Evolutionary conservation across 805 yeast genomes (phyloP).

Genomic region (Kuraishia capsulata): DNA sequence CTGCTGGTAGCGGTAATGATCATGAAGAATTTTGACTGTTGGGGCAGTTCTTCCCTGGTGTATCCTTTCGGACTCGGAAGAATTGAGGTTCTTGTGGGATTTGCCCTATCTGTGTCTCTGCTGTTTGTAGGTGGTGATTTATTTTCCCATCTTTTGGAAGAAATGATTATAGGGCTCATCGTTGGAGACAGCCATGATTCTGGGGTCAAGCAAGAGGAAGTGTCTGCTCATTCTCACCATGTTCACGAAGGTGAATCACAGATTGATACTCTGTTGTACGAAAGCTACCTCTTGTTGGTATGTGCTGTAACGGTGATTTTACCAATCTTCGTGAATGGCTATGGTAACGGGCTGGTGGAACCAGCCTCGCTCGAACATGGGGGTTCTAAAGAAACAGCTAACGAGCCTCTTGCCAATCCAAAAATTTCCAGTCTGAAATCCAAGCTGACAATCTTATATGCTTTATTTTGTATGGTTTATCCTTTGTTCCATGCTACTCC

Average conservation of each 20-base stretch:
- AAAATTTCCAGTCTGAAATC: conserved; percentile 20
- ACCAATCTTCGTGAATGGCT: neutral
- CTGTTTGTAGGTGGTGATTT: conserved; percentile 89
- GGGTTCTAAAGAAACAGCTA: neutral
- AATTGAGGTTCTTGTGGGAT: conserved; percentile 78
- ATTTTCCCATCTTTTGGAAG: conserved; percentile 81
- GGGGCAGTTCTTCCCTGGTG: conserved; percentile 74
- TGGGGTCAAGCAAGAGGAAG: too few species aligned
- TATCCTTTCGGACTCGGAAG: conserved; percentile 94
- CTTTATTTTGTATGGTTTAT: conserved; percentile 19
- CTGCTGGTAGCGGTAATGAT: conserved; percentile 65
- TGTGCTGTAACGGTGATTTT: neutral
- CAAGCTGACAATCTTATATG: conserved; percentile 27
- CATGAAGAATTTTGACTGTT: conserved; percentile 86
- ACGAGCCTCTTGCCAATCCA: neutral
- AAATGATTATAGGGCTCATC: conserved; percentile 38
- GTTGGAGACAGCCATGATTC: conserved; percentile 19
- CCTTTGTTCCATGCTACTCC: conserved; percentile 15
- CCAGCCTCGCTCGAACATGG: neutral
- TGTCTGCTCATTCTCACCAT: conserved; percentile 18
- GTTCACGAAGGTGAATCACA: conserved; percentile 12
- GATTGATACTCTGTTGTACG: neutral
- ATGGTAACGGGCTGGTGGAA: neutral
- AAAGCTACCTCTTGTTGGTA: neutral
- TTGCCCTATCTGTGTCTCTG: conserved; percentile 76